Evolutionary conservation across 2,329 filamentous ascomycete species (phyloP), one percentile per base, ranked within the genome.

Genomic region (Fusarium nisikadoi): DNA sequence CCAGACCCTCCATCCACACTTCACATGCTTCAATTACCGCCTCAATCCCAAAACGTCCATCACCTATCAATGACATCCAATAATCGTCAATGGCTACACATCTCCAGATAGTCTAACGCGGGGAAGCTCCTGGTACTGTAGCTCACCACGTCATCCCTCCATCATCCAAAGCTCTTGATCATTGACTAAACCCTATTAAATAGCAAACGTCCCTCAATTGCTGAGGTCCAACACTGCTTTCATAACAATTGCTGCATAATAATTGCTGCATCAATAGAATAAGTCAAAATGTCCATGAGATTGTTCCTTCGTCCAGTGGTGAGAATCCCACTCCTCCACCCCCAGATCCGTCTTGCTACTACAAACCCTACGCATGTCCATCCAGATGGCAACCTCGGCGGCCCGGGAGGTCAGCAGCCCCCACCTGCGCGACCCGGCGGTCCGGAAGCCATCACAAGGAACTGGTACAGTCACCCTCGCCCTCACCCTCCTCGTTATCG

Each of bases 351-450:
- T 14, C 33, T 57, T 5, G 65, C 58, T 4, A 42, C 64, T 20
- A 38, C 63, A n/a, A 36, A 62, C 13, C 65, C 54, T 3, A 60
- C 47, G 8, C 53, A 42, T 29, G 54, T 52, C n/a, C 42, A 61
- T 25, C 13, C 59, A 20, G 67, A 73, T 20, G 62, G 54, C 16
- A 59, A 68, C 50, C 71, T 81, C 19, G 80, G 81, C 23, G 80
- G 80, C 4, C 80, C 80, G 2, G 78, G 76, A n/a, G 80, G 80
- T 38, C 80, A 82, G n/a, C 63, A 78, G 61, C 72, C 76, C 6
- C 66, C 71, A 2, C 78, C 80, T 3, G 16, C 58, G 36, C 72
- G 65, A 16, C 76, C 80, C 1, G 78, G 76, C 12, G 79, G 77
- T 7, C 70, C 76, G 8, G 81, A 82, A 6, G 72, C 68, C 4